These are phyloP conservation scores for Gonium pectorale DNA, from an alignment of 139 green algal genomes.

Conservation along the genomic window DNA sequence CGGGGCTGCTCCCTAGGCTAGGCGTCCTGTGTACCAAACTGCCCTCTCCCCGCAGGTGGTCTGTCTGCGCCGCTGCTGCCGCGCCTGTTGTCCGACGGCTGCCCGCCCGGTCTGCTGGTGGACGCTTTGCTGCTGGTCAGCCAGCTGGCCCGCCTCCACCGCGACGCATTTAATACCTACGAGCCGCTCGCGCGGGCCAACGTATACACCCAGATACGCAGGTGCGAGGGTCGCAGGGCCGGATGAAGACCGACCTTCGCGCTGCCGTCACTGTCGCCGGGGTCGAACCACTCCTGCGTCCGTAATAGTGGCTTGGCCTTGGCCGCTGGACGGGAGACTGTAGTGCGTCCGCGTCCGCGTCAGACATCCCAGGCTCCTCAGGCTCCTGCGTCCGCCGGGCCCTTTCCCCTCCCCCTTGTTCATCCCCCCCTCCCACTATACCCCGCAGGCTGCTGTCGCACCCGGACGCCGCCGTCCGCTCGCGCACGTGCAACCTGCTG, in stretches of 20 bases:
- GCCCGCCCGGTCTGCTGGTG: constrained; percentile 61
- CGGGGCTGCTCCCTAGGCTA: too few species aligned
- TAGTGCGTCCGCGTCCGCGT: too few species aligned
- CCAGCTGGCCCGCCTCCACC: constrained; percentile 79
- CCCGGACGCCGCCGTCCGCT: constrained; percentile 79
- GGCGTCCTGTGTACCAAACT: too few species aligned
- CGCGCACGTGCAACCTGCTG: constrained; percentile 89
- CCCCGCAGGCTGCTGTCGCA: constrained; percentile 68
- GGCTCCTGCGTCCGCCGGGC: too few species aligned
- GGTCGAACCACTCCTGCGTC: too few species aligned
- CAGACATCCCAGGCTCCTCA: too few species aligned
- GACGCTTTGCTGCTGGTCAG: constrained; percentile 72
- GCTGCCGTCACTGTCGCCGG: too few species aligned
- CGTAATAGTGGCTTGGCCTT: too few species aligned
- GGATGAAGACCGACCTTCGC: too few species aligned
- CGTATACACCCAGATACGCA: constrained; percentile 63
- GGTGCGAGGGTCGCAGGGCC: constrained; percentile 9
- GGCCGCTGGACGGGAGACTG: too few species aligned
- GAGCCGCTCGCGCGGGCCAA: constrained; percentile 63
- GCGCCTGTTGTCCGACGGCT: constrained; percentile 58
- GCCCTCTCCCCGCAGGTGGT: constrained; percentile 54
- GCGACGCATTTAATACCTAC: constrained; percentile 71
- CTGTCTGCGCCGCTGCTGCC: constrained; percentile 57
- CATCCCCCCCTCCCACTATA: not conserved
- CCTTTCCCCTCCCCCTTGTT: not conserved